These are phyloP conservation scores for Quercus rubra DNA, from an alignment of 306 rosid genomes.

Conservation along the genomic window DNA sequence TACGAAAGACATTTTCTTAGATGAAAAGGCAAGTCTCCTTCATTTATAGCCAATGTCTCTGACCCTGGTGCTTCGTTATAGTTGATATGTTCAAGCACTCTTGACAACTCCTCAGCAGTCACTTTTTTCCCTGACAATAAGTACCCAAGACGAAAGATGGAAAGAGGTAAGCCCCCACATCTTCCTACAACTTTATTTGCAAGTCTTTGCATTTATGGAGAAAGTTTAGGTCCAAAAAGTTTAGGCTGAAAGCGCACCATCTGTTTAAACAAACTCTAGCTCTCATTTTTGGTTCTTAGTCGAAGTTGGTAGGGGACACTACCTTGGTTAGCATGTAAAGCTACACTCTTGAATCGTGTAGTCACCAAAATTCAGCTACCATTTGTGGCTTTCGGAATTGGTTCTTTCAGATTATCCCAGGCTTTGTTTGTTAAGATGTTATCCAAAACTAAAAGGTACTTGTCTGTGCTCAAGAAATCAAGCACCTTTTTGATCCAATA, in stretches of 20 bases:
- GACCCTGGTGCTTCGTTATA: no score
- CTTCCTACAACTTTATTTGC: not conserved
- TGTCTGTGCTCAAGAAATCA: no score
- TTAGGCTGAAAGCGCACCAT: not conserved
- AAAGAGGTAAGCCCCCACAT: not conserved
- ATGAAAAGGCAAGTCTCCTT: no score
- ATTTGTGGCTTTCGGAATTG: not conserved
- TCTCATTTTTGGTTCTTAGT: slow-evolving; percentile 18
- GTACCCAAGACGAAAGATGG: slow-evolving; percentile 1
- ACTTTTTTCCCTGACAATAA: not conserved
- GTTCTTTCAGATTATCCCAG: not conserved
- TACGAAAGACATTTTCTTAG: no score
- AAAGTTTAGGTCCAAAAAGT: not conserved
- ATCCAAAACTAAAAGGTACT: slow-evolving; percentile 13
- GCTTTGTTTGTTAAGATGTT: not conserved
- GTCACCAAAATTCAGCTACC: slow-evolving; percentile 6
- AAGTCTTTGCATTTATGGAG: not conserved
- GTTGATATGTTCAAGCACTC: no score
- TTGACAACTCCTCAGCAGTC: not conserved
- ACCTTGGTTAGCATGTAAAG: not conserved
- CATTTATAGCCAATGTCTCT: no score
- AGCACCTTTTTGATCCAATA: no score
- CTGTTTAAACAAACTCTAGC: slow-evolving; percentile 18
- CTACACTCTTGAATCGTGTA: slow-evolving; percentile 3
- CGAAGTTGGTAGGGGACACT: not conserved